Conservation (phyloP, 179 eudicot genomes). For the Carnegiea gigantea region DNA sequence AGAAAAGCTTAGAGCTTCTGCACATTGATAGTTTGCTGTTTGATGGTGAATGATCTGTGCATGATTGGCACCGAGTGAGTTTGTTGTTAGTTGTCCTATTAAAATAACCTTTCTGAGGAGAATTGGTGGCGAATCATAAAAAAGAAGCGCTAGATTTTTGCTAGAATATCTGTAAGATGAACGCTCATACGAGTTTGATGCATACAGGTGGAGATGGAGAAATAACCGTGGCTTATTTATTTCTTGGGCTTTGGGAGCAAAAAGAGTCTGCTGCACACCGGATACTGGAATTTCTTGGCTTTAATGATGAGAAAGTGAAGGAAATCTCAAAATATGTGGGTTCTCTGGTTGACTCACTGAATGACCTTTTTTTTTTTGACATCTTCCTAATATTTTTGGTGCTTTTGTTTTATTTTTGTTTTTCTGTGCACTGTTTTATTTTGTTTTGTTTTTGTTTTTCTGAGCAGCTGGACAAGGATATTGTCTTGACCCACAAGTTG, state of each 20-base stretch:
- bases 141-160: neutral
- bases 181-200: neutral
- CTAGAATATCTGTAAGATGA: neutral
- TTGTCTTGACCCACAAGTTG: slow-evolving; percentile 35
- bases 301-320: slow-evolving; percentile 39
- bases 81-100: neutral
- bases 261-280: slow-evolving; percentile 38
- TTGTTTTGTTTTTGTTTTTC: neutral
- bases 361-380: neutral
- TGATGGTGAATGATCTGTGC: slow-evolving; percentile 6
- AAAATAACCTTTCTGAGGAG: neutral
- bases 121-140: neutral
- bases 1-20: neutral
- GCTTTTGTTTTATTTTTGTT: neutral
- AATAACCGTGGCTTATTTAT: slow-evolving; percentile 39
- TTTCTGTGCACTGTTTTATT: neutral
- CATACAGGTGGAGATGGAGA: slow-evolving; percentile 45
- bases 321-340: slow-evolving; percentile 41
- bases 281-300: slow-evolving; percentile 39
- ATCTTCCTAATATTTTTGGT: neutral
- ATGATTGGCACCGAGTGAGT: neutral
- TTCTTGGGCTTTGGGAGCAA: slow-evolving; percentile 45
- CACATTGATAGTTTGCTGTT: neutral
- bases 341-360: slow-evolving; percentile 7
- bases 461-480: slow-evolving; percentile 45